phyloP scores from a whole-genome alignment of 176 grass and related monocot genomes.

The Oryza meyeriana region DNA sequence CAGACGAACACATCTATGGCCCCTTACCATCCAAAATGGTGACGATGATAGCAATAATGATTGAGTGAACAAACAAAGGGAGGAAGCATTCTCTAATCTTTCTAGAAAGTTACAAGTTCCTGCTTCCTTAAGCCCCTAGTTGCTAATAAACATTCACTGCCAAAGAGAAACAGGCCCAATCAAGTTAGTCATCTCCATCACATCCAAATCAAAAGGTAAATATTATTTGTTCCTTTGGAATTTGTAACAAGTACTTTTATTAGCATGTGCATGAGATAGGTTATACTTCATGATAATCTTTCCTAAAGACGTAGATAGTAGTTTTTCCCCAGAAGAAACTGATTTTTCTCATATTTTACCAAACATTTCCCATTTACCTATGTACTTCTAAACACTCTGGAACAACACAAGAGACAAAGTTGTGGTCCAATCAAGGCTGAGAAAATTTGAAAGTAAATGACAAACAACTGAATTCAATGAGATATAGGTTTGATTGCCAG shows the following conservation, averaged over 20 bases:
- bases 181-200: neutral
- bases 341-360: slow-evolving; percentile 4
- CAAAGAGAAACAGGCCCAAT: neutral
- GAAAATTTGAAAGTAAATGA: slow-evolving; percentile 26
- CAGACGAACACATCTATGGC: slow-evolving; percentile 31
- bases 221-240: neutral
- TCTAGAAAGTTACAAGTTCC: slow-evolving; percentile 12
- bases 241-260: neutral
- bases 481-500: slow-evolving; percentile 8
- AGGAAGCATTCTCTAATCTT: slow-evolving; percentile 30
- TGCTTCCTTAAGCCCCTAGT: neutral
- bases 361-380: slow-evolving; percentile 22
- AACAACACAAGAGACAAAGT: slow-evolving; percentile 33
- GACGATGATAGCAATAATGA: slow-evolving; percentile 42
- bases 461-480: slow-evolving; percentile 32
- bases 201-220: slow-evolving; percentile 8
- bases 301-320: neutral
- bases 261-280: slow-evolving; percentile 5
- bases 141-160: neutral
- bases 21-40: slow-evolving; percentile 36
- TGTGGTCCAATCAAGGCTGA: slow-evolving; percentile 9
- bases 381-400: slow-evolving; percentile 13
- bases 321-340: slow-evolving; percentile 9
- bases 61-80: slow-evolving; percentile 30
- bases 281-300: neutral